A percentile compares a stretch with the other conserved stretches of the same genome.
Conservation (phyloP, 495 filamentous ascomycete species). For the Bacidia rubella region DNA sequence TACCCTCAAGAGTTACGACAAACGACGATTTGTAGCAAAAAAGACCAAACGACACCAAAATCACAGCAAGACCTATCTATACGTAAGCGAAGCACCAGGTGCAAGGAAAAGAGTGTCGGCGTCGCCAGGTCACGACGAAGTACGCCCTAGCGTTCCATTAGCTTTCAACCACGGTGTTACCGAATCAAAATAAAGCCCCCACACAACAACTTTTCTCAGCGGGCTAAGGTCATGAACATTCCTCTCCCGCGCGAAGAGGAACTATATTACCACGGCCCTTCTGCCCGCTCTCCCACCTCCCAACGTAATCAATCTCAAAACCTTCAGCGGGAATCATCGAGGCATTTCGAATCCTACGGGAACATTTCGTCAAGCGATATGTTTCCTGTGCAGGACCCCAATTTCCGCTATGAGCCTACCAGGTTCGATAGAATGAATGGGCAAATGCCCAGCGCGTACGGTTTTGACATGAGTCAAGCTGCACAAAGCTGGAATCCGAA, state of each 20-base stretch:
- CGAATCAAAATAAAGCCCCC: not conserved
- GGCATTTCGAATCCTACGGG: constrained; percentile 55
- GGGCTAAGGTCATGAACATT: constrained; percentile 25
- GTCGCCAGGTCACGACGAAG: not conserved
- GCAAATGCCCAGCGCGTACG: constrained; percentile 35
- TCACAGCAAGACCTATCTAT: no score
- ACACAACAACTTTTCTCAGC: not conserved
- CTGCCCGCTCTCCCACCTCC: constrained; percentile 46
- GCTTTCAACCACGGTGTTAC: no score
- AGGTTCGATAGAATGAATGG: constrained; percentile 48
- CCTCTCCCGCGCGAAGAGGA: constrained; percentile 42
- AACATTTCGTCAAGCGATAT: constrained; percentile 30
- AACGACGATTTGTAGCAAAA: not conserved
- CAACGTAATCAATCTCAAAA: constrained; percentile 49
- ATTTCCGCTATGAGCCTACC: constrained; percentile 44
- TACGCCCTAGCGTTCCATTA: not conserved
- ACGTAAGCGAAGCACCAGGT: no score
- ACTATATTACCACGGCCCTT: constrained; percentile 48
- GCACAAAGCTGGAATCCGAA: constrained; percentile 50
- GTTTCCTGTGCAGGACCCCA: constrained; percentile 45
- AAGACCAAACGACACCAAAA: no score
- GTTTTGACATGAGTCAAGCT: constrained; percentile 46
- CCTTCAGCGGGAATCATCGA: constrained; percentile 52
- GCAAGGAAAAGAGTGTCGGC: not conserved
- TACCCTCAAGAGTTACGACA: not conserved